phyloP scores from a whole-genome alignment of 1,284 basidiomycete species.

The Apiotrichum montevideense region DNA sequence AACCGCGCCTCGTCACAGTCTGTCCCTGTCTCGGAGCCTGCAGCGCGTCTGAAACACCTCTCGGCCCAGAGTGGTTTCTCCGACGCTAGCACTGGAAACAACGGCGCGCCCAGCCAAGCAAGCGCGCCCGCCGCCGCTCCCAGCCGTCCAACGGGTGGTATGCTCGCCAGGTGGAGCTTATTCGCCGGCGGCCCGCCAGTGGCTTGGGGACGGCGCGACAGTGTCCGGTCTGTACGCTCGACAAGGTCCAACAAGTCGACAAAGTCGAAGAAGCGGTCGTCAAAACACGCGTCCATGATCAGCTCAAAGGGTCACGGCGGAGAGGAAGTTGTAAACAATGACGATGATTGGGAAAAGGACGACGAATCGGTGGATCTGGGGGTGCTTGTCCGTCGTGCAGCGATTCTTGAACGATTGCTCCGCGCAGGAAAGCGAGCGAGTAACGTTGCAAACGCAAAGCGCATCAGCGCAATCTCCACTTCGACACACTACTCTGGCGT shows the following conservation, averaged over 20 bases:
- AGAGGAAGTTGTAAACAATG: background rate
- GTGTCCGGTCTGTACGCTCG: slow-evolving; percentile 4
- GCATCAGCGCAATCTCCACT: slow-evolving; percentile 3
- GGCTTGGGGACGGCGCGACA: slow-evolving; percentile 15
- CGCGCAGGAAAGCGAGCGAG: slow-evolving; percentile 31
- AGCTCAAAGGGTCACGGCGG: background rate
- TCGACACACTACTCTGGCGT: slow-evolving; percentile 3
- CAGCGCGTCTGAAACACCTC: slow-evolving; percentile 1
- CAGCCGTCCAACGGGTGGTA: background rate
- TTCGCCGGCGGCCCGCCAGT: slow-evolving; percentile 16
- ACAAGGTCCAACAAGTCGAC: slow-evolving; percentile 1
- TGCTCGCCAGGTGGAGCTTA: slow-evolving; percentile 1
- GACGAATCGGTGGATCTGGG: slow-evolving; percentile 21
- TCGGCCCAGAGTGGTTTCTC: slow-evolving; percentile 3
- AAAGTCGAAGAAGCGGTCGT: slow-evolving; percentile 2
- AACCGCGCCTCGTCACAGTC: background rate
- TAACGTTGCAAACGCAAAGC: slow-evolving; percentile 2
- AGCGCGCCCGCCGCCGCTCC: background rate
- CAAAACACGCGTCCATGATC: background rate
- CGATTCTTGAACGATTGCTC: slow-evolving; percentile 34
- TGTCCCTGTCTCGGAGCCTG: background rate
- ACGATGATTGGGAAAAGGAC: background rate
- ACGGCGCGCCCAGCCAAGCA: background rate
- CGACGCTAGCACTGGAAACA: background rate
- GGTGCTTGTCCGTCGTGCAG: slow-evolving; percentile 30